Evolutionary conservation across 495 filamentous ascomycete species (phyloP).

Genomic region (Aspergillus nanangensis): DNA sequence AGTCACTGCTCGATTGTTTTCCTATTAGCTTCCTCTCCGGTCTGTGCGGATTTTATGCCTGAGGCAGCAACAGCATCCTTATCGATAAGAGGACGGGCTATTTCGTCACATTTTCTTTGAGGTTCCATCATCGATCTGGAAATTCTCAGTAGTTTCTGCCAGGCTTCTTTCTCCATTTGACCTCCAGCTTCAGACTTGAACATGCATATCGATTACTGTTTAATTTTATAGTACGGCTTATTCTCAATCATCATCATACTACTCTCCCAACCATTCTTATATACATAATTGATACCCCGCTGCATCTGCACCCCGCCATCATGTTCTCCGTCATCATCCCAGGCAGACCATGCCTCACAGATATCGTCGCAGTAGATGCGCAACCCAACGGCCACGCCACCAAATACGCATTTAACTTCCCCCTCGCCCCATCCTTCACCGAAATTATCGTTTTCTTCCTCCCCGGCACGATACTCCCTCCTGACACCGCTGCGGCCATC

Average conservation of each 20-base stretch:
- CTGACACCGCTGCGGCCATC: slow-evolving; percentile 77
- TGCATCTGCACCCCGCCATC: too few relatives aligned
- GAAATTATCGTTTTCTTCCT: slow-evolving; percentile 89
- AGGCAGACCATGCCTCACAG: slow-evolving; percentile 56
- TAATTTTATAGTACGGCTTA: too few relatives aligned
- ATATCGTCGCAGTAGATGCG: slow-evolving; percentile 49
- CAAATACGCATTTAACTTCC: slow-evolving; percentile 64
- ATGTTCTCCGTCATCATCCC: slow-evolving; percentile 58
- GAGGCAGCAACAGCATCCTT: slow-evolving; percentile 11
- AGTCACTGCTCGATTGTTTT: too few relatives aligned
- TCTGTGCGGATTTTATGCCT: not conserved
- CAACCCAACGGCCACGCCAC: slow-evolving; percentile 50
- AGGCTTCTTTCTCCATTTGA: not conserved
- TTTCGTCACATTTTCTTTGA: slow-evolving; percentile 25
- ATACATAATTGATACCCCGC: not conserved
- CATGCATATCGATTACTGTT: too few relatives aligned
- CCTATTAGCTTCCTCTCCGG: not conserved
- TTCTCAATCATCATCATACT: too few relatives aligned
- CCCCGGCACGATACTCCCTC: slow-evolving; percentile 69
- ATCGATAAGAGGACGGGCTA: slow-evolving; percentile 24
- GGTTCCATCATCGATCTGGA: slow-evolving; percentile 22
- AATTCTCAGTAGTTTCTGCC: slow-evolving; percentile 5
- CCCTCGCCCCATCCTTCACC: slow-evolving; percentile 55
- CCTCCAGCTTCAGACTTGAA: not conserved
- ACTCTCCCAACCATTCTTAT: too few relatives aligned